phyloP scores from a whole-genome alignment of 1,284 basidiomycete species.

The Lentinus polychrous region DNA sequence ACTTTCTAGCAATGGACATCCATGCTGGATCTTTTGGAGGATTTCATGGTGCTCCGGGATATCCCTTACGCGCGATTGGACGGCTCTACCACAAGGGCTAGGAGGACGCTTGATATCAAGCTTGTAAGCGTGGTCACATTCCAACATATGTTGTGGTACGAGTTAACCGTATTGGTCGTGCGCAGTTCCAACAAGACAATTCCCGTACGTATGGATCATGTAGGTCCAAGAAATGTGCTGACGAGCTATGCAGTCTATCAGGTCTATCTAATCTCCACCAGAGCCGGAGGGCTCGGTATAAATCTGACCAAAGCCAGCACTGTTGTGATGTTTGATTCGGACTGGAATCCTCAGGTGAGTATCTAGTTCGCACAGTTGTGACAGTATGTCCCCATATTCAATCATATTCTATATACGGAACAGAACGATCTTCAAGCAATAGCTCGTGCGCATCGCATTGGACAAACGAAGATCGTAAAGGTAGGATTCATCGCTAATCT shows the following conservation, averaged over 20 bases:
- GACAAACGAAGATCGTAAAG: slow-evolving; percentile 77
- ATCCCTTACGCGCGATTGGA: slow-evolving; percentile 79
- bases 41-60: slow-evolving; percentile 68
- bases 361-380: background rate
- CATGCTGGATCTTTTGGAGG: slow-evolving; percentile 80
- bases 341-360: slow-evolving; percentile 63
- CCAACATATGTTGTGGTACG: background rate
- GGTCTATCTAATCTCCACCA: slow-evolving; percentile 78
- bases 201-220: slow-evolving; percentile 33
- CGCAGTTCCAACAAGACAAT: slow-evolving; percentile 51
- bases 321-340: slow-evolving; percentile 72
- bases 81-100: slow-evolving; percentile 47
- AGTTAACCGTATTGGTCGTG: no score
- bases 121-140: slow-evolving; percentile 30
- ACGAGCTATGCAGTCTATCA: slow-evolving; percentile 62
- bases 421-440: slow-evolving; percentile 85
- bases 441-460: slow-evolving; percentile 77
- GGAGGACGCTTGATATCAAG: slow-evolving; percentile 49
- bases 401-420: background rate
- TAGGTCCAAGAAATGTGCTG: slow-evolving; percentile 29
- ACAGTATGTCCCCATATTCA: no score
- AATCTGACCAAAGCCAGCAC: slow-evolving; percentile 81
- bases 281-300: slow-evolving; percentile 80
- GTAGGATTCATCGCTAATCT: slow-evolving; percentile 29
- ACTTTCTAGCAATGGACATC: slow-evolving; percentile 52